Conservation (phyloP, 2,329 filamentous ascomycete species). For the Penicillium sp. region DNA sequence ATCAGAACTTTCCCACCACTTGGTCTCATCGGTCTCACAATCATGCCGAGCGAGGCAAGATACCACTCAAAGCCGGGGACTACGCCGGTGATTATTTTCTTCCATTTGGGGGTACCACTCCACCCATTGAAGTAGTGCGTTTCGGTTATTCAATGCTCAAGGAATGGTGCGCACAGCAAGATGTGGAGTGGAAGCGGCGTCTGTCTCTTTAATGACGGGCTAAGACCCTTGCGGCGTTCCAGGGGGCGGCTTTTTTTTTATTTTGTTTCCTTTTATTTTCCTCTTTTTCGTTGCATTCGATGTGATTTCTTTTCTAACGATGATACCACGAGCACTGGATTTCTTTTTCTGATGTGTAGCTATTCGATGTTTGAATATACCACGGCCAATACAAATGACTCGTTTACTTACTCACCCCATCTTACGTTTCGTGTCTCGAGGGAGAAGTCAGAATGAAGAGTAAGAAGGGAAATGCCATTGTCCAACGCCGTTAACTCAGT, state of each 20-base stretch:
- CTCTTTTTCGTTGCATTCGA: conserved; percentile 2
- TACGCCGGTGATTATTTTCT: conserved; percentile 41
- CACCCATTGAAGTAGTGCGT: conserved; percentile 43
- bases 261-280: too few relatives aligned
- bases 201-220: conserved; percentile 35
- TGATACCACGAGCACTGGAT: conserved; percentile 34
- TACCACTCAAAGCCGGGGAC: conserved; percentile 31
- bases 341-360: conserved; percentile 17
- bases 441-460: not conserved
- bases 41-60: conserved; percentile 35
- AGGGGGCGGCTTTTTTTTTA: not conserved
- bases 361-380: conserved; percentile 19
- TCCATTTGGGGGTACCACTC: conserved; percentile 42
- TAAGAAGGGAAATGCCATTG: not conserved
- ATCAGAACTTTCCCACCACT: conserved; percentile 41
- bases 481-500: not conserved
- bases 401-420: not conserved
- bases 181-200: conserved; percentile 42
- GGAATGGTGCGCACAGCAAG: conserved; percentile 47
- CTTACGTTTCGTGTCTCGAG: not conserved
- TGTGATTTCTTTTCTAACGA: conserved; percentile 16
- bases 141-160: conserved; percentile 44
- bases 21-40: conserved; percentile 42
- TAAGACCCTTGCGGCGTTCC: not conserved
- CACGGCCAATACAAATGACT: conserved; percentile 8